Percentiles rank a stretch among this genome's conserved stretches.
These are phyloP conservation scores for Nannochloropsis oceanica DNA, from an alignment of 108 stramenopile genomes.

Conservation along the genomic window DNA sequence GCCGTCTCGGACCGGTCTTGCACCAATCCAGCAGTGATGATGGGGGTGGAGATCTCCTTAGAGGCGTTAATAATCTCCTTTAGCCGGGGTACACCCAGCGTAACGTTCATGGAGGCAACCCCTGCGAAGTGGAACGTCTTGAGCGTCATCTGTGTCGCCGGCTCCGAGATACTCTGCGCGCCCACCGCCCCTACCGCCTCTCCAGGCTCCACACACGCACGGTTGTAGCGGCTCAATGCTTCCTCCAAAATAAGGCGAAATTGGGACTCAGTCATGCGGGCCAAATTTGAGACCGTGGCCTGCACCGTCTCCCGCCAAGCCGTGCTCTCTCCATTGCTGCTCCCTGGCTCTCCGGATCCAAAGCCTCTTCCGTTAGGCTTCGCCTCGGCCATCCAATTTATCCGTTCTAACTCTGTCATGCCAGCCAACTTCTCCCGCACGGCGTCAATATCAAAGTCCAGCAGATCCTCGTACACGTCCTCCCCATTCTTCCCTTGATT, in stretches of 20 bases:
- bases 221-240: conserved; percentile 62
- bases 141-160: conserved; percentile 62
- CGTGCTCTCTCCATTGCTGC: neutral
- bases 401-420: neutral
- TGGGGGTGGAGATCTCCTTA: conserved; percentile 94
- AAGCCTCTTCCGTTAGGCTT: too few relatives aligned
- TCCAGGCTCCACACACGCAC: conserved; percentile 59
- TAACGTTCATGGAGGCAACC: conserved; percentile 98
- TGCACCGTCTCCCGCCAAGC: neutral
- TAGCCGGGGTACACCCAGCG: conserved; percentile 91
- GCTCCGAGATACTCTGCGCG: conserved; percentile 90
- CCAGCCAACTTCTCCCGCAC: neutral
- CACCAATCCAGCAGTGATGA: conserved; percentile 82
- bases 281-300: neutral
- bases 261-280: conserved; percentile 54
- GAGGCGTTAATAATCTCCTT: conserved; percentile 98
- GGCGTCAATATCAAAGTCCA: neutral
- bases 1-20: conserved; percentile 51
- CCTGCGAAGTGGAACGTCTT: conserved; percentile 96
- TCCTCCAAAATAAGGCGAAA: conserved; percentile 47
- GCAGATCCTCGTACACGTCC: neutral
- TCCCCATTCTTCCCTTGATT: neutral
- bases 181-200: conserved; percentile 93
- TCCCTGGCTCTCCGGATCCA: too few relatives aligned
- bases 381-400: neutral